Percentiles rank a stretch among this genome's conserved stretches.
Conservation (phyloP, 2,329 filamentous ascomycete genomes). For the Orbilia quercus region DNA sequence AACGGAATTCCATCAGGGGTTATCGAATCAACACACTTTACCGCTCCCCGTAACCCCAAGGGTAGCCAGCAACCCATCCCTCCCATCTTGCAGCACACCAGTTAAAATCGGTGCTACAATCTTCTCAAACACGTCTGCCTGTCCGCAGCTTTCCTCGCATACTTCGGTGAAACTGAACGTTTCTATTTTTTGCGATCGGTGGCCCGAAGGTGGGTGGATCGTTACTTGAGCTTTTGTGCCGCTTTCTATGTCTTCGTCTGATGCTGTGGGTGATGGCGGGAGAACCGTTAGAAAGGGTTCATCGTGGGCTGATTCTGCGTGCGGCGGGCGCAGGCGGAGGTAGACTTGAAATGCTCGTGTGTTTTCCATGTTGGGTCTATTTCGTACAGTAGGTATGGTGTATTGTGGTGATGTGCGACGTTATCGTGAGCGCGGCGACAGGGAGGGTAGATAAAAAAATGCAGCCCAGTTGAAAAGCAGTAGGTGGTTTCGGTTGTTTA, state of each 20-base stretch:
- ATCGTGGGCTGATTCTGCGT: slow-evolving; percentile 13
- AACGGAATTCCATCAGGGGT: background rate
- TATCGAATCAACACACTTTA: slow-evolving; percentile 73
- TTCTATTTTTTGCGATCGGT: slow-evolving; percentile 85
- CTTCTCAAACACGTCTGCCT: slow-evolving; percentile 86
- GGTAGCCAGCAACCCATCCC: slow-evolving; percentile 86
- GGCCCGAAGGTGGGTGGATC: slow-evolving; percentile 73
- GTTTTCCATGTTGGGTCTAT: slow-evolving; percentile 32
- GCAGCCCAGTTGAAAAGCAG: background rate
- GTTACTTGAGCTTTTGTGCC: slow-evolving; percentile 51
- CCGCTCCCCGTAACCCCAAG: slow-evolving; percentile 94
- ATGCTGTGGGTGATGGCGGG: slow-evolving; percentile 43
- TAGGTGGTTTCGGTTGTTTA: background rate
- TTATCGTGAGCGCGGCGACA: background rate
- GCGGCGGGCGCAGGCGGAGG: slow-evolving; percentile 45
- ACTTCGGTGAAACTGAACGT: slow-evolving; percentile 94
- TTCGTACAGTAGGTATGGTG: background rate
- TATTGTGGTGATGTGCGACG: background rate
- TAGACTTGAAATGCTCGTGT: slow-evolving; percentile 49
- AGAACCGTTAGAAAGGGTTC: slow-evolving; percentile 46
- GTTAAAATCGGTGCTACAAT: slow-evolving; percentile 80
- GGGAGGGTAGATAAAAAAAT: background rate
- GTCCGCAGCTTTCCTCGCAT: slow-evolving; percentile 85
- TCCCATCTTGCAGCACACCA: slow-evolving; percentile 77
- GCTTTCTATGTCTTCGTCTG: slow-evolving; percentile 43